These are phyloP conservation scores for Camellia japonica DNA, from an alignment of 148 eudicot species.

Conservation along the genomic window DNA sequence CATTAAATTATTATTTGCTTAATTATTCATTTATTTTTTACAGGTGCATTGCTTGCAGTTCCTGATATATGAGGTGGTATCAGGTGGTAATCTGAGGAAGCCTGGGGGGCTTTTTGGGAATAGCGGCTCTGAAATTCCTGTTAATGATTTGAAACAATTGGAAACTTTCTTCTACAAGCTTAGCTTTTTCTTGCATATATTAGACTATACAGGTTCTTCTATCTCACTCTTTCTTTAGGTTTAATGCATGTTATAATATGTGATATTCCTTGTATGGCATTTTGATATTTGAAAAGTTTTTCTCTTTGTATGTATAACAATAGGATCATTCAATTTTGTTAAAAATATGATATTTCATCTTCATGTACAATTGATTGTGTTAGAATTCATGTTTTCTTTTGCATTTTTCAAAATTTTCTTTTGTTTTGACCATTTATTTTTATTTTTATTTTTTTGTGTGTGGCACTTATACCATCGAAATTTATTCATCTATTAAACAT, in stretches of 20 bases:
- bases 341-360: not conserved
- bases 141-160: conserved; percentile 82
- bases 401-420: not conserved
- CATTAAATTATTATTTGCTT: not conserved
- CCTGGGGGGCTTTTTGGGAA: conserved; percentile 95
- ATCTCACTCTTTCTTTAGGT: conserved; percentile 9
- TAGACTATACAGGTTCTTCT: conserved; percentile 81
- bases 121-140: conserved; percentile 84
- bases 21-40: conserved; percentile 3
- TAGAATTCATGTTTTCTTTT: not conserved
- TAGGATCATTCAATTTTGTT: not conserved
- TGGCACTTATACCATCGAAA: no score
- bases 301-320: not conserved
- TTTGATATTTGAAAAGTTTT: not conserved
- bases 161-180: conserved; percentile 99
- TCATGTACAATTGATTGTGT: not conserved
- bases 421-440: not conserved
- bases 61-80: conserved; percentile 92
- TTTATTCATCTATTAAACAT: no score
- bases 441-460: not conserved
- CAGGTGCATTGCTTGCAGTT: conserved; percentile 99
- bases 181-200: conserved; percentile 85
- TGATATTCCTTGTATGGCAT: not conserved
- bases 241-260: not conserved
- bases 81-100: conserved; percentile 93